These are phyloP conservation scores for Leccinum rimulosum DNA, from an alignment of 768 basidiomycete species.

Conservation along the genomic window DNA sequence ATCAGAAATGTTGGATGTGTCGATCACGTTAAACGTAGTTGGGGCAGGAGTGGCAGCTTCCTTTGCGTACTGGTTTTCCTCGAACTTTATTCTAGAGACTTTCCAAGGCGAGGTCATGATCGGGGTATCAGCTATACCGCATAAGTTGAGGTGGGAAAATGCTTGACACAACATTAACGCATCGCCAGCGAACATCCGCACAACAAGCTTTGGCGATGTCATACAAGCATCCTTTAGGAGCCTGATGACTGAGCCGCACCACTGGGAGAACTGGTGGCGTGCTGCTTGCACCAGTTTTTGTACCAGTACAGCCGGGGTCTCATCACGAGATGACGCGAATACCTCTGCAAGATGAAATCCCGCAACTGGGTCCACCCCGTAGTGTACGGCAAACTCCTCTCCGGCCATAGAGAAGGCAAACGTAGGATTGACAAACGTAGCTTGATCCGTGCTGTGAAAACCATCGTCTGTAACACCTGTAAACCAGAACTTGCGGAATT, in stretches of 20 bases:
- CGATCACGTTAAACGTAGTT: conserved; percentile 31
- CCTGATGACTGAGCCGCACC: conserved; percentile 25
- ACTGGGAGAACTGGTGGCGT: conserved; percentile 24
- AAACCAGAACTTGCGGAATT: conserved; percentile 28
- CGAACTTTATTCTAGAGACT: conserved; percentile 20
- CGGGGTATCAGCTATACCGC: conserved; percentile 13
- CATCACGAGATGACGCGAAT: conserved; percentile 10
- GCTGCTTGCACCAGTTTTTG: conserved; percentile 20
- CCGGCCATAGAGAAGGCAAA: conserved; percentile 26
- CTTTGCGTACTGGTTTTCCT: conserved; percentile 20
- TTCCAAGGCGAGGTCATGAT: conserved; percentile 26
- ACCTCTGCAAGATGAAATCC: conserved; percentile 34
- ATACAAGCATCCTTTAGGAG: conserved; percentile 2
- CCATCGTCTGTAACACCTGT: conserved; percentile 27
- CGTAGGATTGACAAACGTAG: conserved; percentile 29
- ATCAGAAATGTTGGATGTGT: conserved; percentile 33
- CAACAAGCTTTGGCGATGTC: conserved; percentile 10
- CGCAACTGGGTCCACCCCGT: conserved; percentile 28
- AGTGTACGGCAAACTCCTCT: conserved; percentile 28
- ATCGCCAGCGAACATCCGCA: conserved; percentile 33
- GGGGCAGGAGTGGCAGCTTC: conserved; percentile 20
- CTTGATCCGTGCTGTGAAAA: conserved; percentile 7
- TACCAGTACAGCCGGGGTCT: conserved; percentile 7
- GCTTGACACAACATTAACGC: conserved; percentile 30
- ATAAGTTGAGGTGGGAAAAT: conserved; percentile 12